Base-by-base conservation (phyloP, 176 grass and related monocot species). In the Phyllostachys edulis region DNA sequence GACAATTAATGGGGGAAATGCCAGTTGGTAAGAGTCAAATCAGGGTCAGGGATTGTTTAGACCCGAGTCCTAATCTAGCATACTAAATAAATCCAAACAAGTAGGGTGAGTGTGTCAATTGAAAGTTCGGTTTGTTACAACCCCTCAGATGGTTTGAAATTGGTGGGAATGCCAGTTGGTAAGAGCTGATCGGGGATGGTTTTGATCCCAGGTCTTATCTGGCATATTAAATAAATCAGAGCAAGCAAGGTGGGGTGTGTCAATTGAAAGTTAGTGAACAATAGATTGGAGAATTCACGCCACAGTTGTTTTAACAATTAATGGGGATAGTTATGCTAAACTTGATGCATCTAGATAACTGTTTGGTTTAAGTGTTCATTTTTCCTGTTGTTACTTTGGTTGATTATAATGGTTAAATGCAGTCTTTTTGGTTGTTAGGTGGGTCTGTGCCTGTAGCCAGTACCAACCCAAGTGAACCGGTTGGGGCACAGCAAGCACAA, bases 401-500 rank as follows among this genome's bases (percentile, higher is more conserved):
- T 82, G 26, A 74, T 87, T 63, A 29, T 79, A 24, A 60, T 84
- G 76, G 12, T 83, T 80, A 80, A 82, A 84, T 88, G 47, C 62
- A 69, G 41, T 73, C 34, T 60, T 92, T 92, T 84, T 68, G 9
- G 17, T 78, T 75, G 57, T 68, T 90, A 90, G 96, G 93, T 86
- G 89, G 88, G 68, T 50, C 86, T 17, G 77, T 78, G 87, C 88
- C 91, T 85, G 90, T 77, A 84, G 76, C 85, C 41, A 84, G 64
- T 91, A 80, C 75, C 70, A 92, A 92, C 90, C 63, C 83, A 75
- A 79, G 60, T 77, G 85, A 91, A 82, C 67, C 59, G 24, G 54
- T 62, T 92, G 91, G 85, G 84, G 78, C 77, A 87, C 91, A 89
- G 63, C 93, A 90, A 84, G 69, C 83, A 76, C 91, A 90, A 74